Evolutionary conservation across 2,329 filamentous ascomycete genomes (phyloP).

Genomic region (Nannizziopsis barbatae): DNA sequence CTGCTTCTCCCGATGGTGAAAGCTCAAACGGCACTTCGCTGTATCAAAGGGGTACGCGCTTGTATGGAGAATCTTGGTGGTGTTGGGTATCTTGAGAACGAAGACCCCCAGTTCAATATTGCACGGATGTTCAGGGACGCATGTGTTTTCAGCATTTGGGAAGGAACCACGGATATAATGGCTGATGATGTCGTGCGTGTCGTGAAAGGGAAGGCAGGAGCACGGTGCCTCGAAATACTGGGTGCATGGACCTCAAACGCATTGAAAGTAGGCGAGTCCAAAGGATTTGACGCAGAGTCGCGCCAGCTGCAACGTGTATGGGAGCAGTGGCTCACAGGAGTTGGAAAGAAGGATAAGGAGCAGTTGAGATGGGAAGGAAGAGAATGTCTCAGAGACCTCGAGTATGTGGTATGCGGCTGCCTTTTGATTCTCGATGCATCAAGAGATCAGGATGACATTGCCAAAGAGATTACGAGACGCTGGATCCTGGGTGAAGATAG

Average conservation of each 20-base stretch:
- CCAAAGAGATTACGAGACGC: constrained; percentile 20
- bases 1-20: constrained; percentile 28
- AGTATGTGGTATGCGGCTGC: constrained; percentile 24
- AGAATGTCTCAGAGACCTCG: constrained; percentile 23
- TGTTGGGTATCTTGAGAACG: constrained; percentile 26
- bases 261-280: constrained; percentile 36
- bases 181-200: constrained; percentile 41
- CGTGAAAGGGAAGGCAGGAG: constrained; percentile 23
- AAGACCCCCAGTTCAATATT: constrained; percentile 53
- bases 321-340: constrained; percentile 13
- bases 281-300: constrained; percentile 36
- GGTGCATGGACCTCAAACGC: constrained; percentile 38
- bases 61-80: constrained; percentile 27
- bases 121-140: constrained; percentile 55
- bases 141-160: constrained; percentile 55
- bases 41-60: constrained; percentile 18
- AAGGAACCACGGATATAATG: constrained; percentile 60
- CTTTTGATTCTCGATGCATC: constrained; percentile 26
- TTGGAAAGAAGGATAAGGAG: constrained; percentile 16
- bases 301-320: constrained; percentile 20
- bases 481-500: constrained; percentile 9
- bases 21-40: constrained; percentile 20
- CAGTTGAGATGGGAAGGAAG: constrained; percentile 25
- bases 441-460: constrained; percentile 24
- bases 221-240: constrained; percentile 17